These are phyloP conservation scores for Heterobasidion annosum DNA, from an alignment of 1,284 basidiomycete species.

Conservation along the genomic window DNA sequence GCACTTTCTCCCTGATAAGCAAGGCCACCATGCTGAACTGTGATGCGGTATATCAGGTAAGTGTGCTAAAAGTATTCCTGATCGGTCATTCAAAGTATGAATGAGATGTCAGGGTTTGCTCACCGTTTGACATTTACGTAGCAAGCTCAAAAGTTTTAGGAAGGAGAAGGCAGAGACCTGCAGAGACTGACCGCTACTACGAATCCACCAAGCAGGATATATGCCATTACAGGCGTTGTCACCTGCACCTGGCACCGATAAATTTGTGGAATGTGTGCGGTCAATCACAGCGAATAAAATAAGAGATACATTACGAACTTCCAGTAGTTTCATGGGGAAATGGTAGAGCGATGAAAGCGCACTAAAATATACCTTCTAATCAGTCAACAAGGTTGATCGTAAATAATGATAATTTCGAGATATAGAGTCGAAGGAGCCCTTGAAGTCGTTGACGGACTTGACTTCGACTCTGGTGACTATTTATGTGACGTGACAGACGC, in stretches of 20 bases:
- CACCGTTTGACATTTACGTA: not conserved
- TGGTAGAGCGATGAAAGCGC: no score
- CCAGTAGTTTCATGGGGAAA: no score
- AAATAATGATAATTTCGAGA: no score
- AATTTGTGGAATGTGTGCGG: not conserved
- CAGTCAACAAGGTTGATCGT: no score
- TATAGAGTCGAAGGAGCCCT: no score
- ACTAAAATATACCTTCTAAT: no score
- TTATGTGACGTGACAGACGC: not conserved
- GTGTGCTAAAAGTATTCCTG: not conserved
- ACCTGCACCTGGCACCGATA: slow-evolving; percentile 2
- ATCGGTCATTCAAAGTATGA: not conserved
- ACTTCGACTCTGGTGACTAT: not conserved
- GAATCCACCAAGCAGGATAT: slow-evolving; percentile 10
- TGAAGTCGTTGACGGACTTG: no score
- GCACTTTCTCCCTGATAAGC: slow-evolving; percentile 9
- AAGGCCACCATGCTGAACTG: slow-evolving; percentile 12
- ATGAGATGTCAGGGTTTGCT: not conserved
- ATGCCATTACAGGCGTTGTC: slow-evolving; percentile 6
- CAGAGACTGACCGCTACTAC: slow-evolving; percentile 8
- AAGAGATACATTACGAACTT: no score
- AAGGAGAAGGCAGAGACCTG: not conserved
- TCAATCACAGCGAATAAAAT: no score
- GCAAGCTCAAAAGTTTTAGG: not conserved
- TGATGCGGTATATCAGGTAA: not conserved